phyloP scores from a whole-genome alignment of 1,284 basidiomycete genomes.

The Hemileia vastatrix region DNA sequence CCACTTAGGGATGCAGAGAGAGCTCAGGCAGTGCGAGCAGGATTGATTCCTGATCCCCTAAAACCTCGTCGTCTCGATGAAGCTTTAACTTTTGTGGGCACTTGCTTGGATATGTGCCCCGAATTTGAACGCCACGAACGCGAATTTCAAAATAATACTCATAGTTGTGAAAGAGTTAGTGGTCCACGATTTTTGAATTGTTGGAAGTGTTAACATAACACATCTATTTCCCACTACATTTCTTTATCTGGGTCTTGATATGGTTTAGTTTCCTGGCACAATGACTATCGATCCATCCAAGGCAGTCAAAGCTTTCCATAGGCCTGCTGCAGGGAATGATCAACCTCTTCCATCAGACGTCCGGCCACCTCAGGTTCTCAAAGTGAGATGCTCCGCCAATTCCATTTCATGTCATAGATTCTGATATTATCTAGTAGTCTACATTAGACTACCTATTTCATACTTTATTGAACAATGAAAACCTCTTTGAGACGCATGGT shows the following conservation, averaged over 20 bases:
- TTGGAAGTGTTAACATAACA: slow-evolving; percentile 53
- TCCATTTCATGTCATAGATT: background rate
- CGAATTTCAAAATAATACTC: slow-evolving; percentile 78
- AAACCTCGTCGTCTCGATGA: slow-evolving; percentile 69
- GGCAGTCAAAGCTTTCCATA: slow-evolving; percentile 89
- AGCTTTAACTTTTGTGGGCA: slow-evolving; percentile 80
- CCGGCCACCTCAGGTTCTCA: slow-evolving; percentile 72
- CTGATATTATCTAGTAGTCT: slow-evolving; percentile 48
- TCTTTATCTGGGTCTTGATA: slow-evolving; percentile 2
- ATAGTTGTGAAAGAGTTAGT: slow-evolving; percentile 73
- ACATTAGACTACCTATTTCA: slow-evolving; percentile 90
- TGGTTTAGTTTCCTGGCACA: slow-evolving; percentile 39
- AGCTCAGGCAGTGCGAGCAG: slow-evolving; percentile 65
- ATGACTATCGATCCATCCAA: slow-evolving; percentile 68
- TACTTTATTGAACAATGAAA: slow-evolving; percentile 59
- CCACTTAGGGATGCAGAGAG: slow-evolving; percentile 59
- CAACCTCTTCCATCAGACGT: slow-evolving; percentile 76
- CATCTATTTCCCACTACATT: background rate
- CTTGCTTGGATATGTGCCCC: slow-evolving; percentile 87
- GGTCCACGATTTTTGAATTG: background rate
- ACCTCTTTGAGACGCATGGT: slow-evolving; percentile 61
- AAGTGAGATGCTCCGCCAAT: slow-evolving; percentile 49
- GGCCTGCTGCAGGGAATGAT: slow-evolving; percentile 80
- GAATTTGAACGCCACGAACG: slow-evolving; percentile 83
- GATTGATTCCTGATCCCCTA: slow-evolving; percentile 74